Evolutionary conservation across 1,284 basidiomycete species (phyloP), one percentile per base, ranked within the genome.

Genomic region (Singerocomus inundabilis): DNA sequence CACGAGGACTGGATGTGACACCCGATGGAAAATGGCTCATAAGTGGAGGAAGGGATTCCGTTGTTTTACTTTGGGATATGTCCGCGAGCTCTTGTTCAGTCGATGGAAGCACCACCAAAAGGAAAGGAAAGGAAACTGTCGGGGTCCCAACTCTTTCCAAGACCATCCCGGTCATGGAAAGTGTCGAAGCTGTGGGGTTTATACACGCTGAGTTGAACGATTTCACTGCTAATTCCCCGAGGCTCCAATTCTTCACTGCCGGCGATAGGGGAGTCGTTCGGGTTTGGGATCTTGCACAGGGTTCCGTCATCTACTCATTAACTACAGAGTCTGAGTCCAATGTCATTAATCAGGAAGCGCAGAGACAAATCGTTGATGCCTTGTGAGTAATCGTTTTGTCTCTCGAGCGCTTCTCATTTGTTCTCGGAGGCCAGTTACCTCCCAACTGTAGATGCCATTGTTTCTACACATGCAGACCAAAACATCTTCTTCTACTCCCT

Each of bases 401-500:
- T 36, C 41, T 46, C 36, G 38, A 36, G 24, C 45, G 16, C 49
- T 34, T 52, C 51, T 54, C 52, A 55, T 21, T 58, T 67, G 39
- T 68, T 56, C 42, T 55, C 25, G 42, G 54, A 38, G 38, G 48
- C 16, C 59, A 94, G 92, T 49, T 88, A 91, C 67, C 71, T 88
- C 40, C 78, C 83, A 1, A 67, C 78, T 1, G 74, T 72, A 11
- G 81, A 83, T 4, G 79, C 80, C 2, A 70, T 97, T n/a, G 77
- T 95, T 18, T 91, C 93, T n/a, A 77, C 96, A 8, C 94, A 98
- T 65, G 93, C 92, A 26, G 96, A 99, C 69, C 96, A 98, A 73
- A 98, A 98, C 61, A 91, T 99, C 57, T 80, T 95, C 41, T 92
- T 93, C 69, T 84, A 93, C 69, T 91, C 88, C 2, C 71, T 94